Evolutionary conservation across 2,329 filamentous ascomycete species (phyloP), one percentile per base, ranked within the genome.

Genomic region (Fusarium buharicum): DNA sequence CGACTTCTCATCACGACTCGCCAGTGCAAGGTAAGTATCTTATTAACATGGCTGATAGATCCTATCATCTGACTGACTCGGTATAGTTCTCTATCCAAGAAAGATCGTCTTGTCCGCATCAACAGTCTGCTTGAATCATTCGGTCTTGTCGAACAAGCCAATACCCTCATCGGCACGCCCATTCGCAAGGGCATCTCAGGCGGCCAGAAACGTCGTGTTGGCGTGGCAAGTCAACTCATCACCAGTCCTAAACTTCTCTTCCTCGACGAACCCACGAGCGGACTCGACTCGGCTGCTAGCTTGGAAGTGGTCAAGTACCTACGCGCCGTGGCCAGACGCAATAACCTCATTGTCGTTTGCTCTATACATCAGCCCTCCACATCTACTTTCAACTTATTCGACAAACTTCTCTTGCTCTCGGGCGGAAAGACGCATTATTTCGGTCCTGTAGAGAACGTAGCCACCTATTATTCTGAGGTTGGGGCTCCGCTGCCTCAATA

Each of bases 281-380:
- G 92, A 9, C 79, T 96, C 10, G 92, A 96, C 73, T 93, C 90
- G 8, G 87, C 87, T 0, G 88, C 89, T 0, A 91, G 89, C 55
- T 88, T 81, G 64, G 90, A 96, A 74, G 90, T 96, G 18, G 86
- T 94, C 51, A 88, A 81, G 3, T 93, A 90, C 72, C 83, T 94
- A 44, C 86, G 84, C 70, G 78, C 81, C 10, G 82, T 93, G 27
- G 90, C 87, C 1, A 84, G 82, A 70, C 82, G 82, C 58, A 86
- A 91, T 71, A 89, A 89, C 55, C 80, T 95, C 57, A 86, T 95
- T 55, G 86, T 95, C 27, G 87, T 96, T 56, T 90, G 90, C 4
- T 92, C 89, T 34, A 95, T 96, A 59, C 92, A 96, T 73, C 92
- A 96, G 71, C 92, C 92, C 0, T 94, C 91, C 0, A 91, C 90